Evolutionary conservation across 2,329 filamentous ascomycete species (phyloP), one percentile per base, ranked within the genome.

Genomic region (Davidsoniella neocaledoniae): DNA sequence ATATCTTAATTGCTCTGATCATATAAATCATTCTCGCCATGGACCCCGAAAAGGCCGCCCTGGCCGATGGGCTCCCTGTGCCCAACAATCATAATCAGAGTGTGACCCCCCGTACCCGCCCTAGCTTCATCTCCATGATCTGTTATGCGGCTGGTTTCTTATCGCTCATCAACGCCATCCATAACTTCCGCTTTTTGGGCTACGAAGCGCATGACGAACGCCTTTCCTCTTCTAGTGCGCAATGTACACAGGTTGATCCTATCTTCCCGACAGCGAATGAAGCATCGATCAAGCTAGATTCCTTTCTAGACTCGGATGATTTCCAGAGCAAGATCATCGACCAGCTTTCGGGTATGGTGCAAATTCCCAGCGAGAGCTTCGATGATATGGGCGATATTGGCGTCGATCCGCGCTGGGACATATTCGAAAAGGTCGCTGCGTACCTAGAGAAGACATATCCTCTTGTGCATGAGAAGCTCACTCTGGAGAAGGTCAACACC

Each of bases 391-490:
- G 71, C 3, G 61, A 63, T 0, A 62, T 79, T 14, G 73, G 70
- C 26, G 62, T 68, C 40, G 79, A 82, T 56, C 60, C 68, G 41
- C 67, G 74, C 47, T 83, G 79, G 70, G 68, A 74, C 2, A 66
- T 73, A 8, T 73, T 83, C 55, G 67, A 68, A 42, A 63, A 71
- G 2, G 69, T 83, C 48, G 70, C 73, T 5, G 57, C 59, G 6
- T 70, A 71, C 33, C 61, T 80, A 29, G 56, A 67, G 50, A 56
- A 63, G 50, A 66, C 69, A 0, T 80, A 75, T 54, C 76, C 76
- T 0, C 58, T 66, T 2, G 63, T 73, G 57, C 73, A 74, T 56
- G 57, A 61, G 16, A 62, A 63, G 3, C 60, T 77, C 0, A 57
- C 63, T 5, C 60, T 77, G 0, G 70, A 77, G 49, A 72, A 70